A percentile compares a stretch with the other conserved stretches of the same genome.
Conservation (phyloP, 345 rosid genomes). For the Eucalyptus guilfoylei region DNA sequence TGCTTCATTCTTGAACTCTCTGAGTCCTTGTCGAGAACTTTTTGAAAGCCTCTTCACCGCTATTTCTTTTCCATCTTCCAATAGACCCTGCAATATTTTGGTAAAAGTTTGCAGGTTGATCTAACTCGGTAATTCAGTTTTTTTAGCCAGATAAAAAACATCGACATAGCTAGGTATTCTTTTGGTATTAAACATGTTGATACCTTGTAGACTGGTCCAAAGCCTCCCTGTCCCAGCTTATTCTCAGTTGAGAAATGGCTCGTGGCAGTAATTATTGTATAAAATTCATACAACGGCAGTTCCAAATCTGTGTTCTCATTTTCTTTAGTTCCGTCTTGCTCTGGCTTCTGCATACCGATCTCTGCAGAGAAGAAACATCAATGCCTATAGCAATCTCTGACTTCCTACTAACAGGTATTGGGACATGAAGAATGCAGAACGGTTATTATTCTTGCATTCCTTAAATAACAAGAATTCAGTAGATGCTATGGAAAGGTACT, state of each 20-base stretch:
- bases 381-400: background rate
- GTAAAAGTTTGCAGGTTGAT: background rate
- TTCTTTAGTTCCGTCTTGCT: background rate
- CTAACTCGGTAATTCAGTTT: background rate
- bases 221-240: constrained; percentile 28
- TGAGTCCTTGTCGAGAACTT: constrained; percentile 16
- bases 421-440: background rate
- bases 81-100: constrained; percentile 6
- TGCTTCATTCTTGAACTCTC: constrained; percentile 30
- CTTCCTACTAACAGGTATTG: background rate
- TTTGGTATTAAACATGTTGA: background rate
- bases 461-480: background rate
- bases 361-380: background rate
- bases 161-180: background rate
- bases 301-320: constrained; percentile 9
- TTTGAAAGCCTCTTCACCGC: constrained; percentile 23
- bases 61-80: constrained; percentile 17
- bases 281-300: constrained; percentile 14
- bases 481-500: background rate
- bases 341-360: background rate
- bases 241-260: constrained; percentile 2
- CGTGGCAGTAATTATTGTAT: constrained; percentile 8
- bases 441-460: background rate
- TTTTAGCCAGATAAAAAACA: background rate
- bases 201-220: constrained; percentile 33